phyloP scores from a whole-genome alignment of 2,329 filamentous ascomycete species.

The Venturia asperata region DNA sequence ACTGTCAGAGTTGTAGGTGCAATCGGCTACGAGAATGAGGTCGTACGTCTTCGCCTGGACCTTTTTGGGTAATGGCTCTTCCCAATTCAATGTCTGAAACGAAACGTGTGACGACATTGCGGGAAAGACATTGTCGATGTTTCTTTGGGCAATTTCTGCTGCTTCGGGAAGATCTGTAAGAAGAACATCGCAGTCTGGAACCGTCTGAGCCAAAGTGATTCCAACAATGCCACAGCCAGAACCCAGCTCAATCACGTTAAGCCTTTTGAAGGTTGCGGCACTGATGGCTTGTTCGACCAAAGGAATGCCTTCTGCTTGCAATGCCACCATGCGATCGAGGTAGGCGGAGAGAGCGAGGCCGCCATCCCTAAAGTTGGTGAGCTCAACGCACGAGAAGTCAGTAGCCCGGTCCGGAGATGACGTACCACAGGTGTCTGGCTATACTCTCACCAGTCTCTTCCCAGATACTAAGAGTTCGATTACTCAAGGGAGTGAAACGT shows the following conservation, averaged over 20 bases:
- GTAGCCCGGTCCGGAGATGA: background rate
- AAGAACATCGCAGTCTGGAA: slow-evolving; percentile 46
- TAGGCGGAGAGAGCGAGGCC: slow-evolving; percentile 51
- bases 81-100: slow-evolving; percentile 57
- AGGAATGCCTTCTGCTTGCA: slow-evolving; percentile 26
- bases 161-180: slow-evolving; percentile 63
- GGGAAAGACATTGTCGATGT: slow-evolving; percentile 42
- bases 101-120: slow-evolving; percentile 37
- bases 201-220: slow-evolving; percentile 51
- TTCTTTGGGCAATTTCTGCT: slow-evolving; percentile 51
- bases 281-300: slow-evolving; percentile 33
- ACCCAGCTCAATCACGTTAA: slow-evolving; percentile 57
- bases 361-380: slow-evolving; percentile 44
- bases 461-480: slow-evolving; percentile 46
- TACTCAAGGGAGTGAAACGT: slow-evolving; percentile 40
- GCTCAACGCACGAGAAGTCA: background rate
- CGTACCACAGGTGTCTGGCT: slow-evolving; percentile 62
- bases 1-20: slow-evolving; percentile 65
- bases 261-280: slow-evolving; percentile 34
- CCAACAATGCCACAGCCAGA: slow-evolving; percentile 63
- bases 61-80: slow-evolving; percentile 40
- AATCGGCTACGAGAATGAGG: slow-evolving; percentile 60
- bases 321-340: slow-evolving; percentile 39
- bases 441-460: slow-evolving; percentile 69
- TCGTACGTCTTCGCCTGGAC: slow-evolving; percentile 42